These are phyloP conservation scores for Eucalyptus brandiana DNA, from an alignment of 345 rosid genomes.

Conservation along the genomic window DNA sequence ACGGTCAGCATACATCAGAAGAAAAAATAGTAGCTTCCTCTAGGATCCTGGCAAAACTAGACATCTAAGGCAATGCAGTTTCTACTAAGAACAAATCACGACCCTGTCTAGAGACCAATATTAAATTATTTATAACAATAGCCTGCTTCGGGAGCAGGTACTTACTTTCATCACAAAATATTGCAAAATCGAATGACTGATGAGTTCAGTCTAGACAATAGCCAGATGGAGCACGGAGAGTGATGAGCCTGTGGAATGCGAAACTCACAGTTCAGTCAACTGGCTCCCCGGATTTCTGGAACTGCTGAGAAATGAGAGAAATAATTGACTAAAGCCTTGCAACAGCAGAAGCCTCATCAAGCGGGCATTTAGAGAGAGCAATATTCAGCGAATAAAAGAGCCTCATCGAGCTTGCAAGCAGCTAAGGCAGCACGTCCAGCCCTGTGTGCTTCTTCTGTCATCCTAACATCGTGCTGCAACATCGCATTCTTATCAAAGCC, in stretches of 20 bases:
- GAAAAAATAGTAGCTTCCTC: not conserved
- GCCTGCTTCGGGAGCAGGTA: not conserved
- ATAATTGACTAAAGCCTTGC: slow-evolving; percentile 40
- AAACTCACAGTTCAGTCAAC: not conserved
- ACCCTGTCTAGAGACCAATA: not conserved
- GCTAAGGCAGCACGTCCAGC: slow-evolving; percentile 57
- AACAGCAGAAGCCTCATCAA: slow-evolving; percentile 32
- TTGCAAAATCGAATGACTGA: not conserved
- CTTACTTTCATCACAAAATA: not conserved
- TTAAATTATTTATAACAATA: not conserved
- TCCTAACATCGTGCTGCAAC: slow-evolving; percentile 21
- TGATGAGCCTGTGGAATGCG: not conserved
- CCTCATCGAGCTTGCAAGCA: slow-evolving; percentile 52
- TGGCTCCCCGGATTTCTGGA: not conserved
- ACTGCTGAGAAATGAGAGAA: slow-evolving; percentile 14
- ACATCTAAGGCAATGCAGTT: not conserved
- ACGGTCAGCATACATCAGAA: not conserved
- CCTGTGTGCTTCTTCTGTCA: slow-evolving; percentile 44
- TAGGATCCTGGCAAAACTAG: not conserved
- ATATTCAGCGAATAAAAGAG: slow-evolving; percentile 35
- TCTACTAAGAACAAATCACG: not conserved
- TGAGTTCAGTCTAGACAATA: not conserved
- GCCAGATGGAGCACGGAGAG: not conserved
- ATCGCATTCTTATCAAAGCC: not conserved
- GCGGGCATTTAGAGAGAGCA: slow-evolving; percentile 28